Percentiles rank a stretch among this genome's conserved stretches.
Evolutionary conservation across 208 protist genomes (phyloP).

Genomic region (Novymonas esmeraldas): DNA sequence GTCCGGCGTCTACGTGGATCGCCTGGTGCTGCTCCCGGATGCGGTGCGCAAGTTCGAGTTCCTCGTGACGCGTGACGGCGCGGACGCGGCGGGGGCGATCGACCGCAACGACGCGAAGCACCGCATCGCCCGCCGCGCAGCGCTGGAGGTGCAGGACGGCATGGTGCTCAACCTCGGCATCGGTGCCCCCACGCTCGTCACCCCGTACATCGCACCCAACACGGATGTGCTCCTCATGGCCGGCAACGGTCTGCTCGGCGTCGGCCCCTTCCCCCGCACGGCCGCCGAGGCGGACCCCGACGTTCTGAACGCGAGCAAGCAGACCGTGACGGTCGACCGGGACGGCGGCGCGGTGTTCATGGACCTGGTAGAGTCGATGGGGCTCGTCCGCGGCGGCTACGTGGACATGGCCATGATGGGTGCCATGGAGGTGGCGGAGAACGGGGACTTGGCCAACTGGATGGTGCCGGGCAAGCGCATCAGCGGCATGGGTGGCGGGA

Average conservation of each 20-base stretch:
- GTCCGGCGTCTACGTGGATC: constrained; percentile 93
- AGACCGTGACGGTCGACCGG: constrained; percentile 92
- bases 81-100: background rate
- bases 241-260: constrained; percentile 91
- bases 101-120: constrained; percentile 37
- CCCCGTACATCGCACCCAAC: constrained; percentile 80
- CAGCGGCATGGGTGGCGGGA: constrained; percentile 96
- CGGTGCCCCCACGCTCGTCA: constrained; percentile 94
- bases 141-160: constrained; percentile 94
- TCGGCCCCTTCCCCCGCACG: constrained; percentile 85
- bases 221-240: constrained; percentile 86
- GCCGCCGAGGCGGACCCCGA: constrained; percentile 85
- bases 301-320: constrained; percentile 96
- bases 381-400: constrained; percentile 94
- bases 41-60: constrained; percentile 31
- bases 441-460: constrained; percentile 96
- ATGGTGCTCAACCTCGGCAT: constrained; percentile 96
- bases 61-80: constrained; percentile 21
- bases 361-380: constrained; percentile 85
- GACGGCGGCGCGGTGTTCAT: constrained; percentile 81
- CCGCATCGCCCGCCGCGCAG: constrained; percentile 93
- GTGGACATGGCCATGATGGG: constrained; percentile 95
- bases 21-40: constrained; percentile 72
- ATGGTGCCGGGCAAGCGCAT: constrained; percentile 95
- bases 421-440: constrained; percentile 87